phyloP scores from a whole-genome alignment of 1,139 yeast species.

The Magnusiomyces sp. region DNA sequence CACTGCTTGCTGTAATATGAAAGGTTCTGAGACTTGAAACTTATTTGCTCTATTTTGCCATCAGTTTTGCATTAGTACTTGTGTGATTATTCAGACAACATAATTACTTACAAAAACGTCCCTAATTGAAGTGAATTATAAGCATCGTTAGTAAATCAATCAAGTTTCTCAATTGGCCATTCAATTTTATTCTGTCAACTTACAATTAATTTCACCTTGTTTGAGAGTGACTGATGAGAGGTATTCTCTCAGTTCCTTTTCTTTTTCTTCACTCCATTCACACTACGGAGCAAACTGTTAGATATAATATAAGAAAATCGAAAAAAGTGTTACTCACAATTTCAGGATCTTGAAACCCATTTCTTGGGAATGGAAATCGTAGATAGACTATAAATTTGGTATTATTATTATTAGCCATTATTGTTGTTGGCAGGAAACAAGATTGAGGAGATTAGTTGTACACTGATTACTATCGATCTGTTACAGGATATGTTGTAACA shows the following conservation, averaged over 20 bases:
- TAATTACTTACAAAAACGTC: too few relatives aligned
- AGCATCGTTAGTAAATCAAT: not conserved
- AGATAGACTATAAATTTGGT: slow-evolving; percentile 28
- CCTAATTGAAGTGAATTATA: too few relatives aligned
- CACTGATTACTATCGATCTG: not conserved
- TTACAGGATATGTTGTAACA: too few relatives aligned
- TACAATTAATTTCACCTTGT: slow-evolving; percentile 31
- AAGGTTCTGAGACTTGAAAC: slow-evolving; percentile 35
- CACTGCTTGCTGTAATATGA: slow-evolving; percentile 39
- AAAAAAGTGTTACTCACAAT: slow-evolving; percentile 22
- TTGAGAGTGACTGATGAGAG: slow-evolving; percentile 31
- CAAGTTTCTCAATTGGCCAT: slow-evolving; percentile 23
- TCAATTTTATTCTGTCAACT: too few relatives aligned
- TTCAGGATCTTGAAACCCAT: slow-evolving; percentile 36
- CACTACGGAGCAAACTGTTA: slow-evolving; percentile 13
- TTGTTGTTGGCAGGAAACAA: not conserved
- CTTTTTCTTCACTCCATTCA: slow-evolving; percentile 37
- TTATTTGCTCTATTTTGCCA: slow-evolving; percentile 20
- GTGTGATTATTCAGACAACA: not conserved
- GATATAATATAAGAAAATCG: not conserved
- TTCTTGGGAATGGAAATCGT: slow-evolving; percentile 35
- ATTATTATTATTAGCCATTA: not conserved
- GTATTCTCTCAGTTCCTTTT: slow-evolving; percentile 35
- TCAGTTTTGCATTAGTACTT: not conserved
- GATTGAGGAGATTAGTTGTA: not conserved